Base-by-base conservation (phyloP, 1,284 basidiomycete species). In the Pascua sp. region DNA sequence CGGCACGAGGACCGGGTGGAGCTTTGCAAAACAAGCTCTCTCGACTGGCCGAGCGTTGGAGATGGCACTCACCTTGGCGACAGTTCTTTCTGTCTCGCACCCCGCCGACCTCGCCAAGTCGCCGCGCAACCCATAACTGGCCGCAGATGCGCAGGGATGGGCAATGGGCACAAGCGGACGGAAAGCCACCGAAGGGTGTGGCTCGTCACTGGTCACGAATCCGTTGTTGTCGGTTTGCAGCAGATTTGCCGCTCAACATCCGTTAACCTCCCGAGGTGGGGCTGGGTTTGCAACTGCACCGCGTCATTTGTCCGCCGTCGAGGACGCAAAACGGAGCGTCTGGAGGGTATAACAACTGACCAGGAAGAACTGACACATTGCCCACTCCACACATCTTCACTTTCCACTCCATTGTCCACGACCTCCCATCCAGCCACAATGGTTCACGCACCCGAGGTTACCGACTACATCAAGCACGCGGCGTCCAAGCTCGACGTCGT, bases 401-500 rank as follows among this genome's bases (percentile, higher is more conserved):
- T 7, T 32, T 32, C 24, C 24, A 32, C 17, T 45, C 44, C 16
- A 17, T 32, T 45, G 44, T 45, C 24, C 13, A 49, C 13, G n/a
- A n/a, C 39, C 4, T 24, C 38, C 5, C 18, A 49, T 18, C 48
- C 17, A 40, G 16, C 37, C 49, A 56, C 32, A 17, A 63, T 59
- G 51, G 52, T 61, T 17, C 66, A 71, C 67, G 72, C 73, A 24
- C 71, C 73, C 16, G 71, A 71, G 61, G 57, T 72, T 43, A 71
- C 67, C 54, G 67, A 71, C 40, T 57, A 63, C 48, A 53, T 71
- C 55, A 73, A 73, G 64, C 16, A 46, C 37, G 54, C 58, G 42
- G 68, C 67, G 8, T 32, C 24, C 47, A 63, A 80, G 56, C 80
- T 89, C 61, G 88, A 89, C 63, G 72, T 68, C 15, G 80, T 84